phyloP scores from a whole-genome alignment of 306 rosid species.

The Albizia julibrissin region DNA sequence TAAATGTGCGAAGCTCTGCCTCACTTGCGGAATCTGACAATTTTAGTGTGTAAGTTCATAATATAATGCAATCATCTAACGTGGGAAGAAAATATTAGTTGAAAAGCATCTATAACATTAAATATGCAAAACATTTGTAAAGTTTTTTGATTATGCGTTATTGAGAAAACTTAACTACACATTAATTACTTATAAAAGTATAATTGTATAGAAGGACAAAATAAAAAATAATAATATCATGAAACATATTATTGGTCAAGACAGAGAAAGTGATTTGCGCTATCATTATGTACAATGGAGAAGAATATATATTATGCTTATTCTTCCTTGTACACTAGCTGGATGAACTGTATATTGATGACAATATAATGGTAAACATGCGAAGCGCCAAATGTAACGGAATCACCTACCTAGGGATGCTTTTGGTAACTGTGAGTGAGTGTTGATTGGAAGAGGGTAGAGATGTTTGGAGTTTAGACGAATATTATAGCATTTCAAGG shows the following conservation, averaged over 20 bases:
- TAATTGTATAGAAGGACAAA: too few species aligned
- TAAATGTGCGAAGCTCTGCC: background rate
- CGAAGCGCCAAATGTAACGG: background rate
- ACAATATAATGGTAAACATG: background rate
- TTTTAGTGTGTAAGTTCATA: background rate
- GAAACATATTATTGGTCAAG: background rate
- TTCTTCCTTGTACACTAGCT: background rate
- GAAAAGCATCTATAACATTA: too few species aligned
- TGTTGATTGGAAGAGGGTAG: slow-evolving; percentile 7
- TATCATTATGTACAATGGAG: too few species aligned
- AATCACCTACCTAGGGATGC: background rate
- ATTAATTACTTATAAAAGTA: too few species aligned
- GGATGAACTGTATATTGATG: too few species aligned
- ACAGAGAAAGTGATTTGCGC: background rate
- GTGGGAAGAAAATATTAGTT: background rate
- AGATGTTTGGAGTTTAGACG: background rate
- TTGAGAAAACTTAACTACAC: background rate
- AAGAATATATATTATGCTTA: too few species aligned
- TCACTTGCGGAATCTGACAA: background rate
- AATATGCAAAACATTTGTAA: too few species aligned
- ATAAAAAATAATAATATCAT: too few species aligned
- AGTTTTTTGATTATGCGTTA: background rate
- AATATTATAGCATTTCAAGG: slow-evolving; percentile 11
- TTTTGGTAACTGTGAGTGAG: slow-evolving; percentile 3
- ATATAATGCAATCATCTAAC: background rate